Percentiles rank a stretch among this genome's conserved stretches.
phyloP scores from a whole-genome alignment of 768 basidiomycete genomes.

The Sporobolomyces phaffii region DNA sequence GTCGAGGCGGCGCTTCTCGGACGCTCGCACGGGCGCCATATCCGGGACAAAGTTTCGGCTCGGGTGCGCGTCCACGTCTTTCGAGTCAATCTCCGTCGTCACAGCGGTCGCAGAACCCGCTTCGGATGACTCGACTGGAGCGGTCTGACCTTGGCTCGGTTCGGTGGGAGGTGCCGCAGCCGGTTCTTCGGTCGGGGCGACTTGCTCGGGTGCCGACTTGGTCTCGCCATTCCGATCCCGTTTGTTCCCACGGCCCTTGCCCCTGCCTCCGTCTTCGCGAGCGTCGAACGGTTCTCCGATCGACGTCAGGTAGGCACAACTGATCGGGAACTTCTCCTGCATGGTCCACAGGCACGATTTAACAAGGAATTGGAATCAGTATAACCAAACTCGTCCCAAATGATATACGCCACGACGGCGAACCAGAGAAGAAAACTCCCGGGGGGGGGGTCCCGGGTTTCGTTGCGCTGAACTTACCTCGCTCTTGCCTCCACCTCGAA shows the following conservation, averaged over 20 bases:
- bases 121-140: too few species aligned
- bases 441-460: too few species aligned
- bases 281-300: constrained; percentile 36
- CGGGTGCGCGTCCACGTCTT: constrained; percentile 28
- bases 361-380: neutral
- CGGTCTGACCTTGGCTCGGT: too few species aligned
- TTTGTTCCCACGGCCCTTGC: constrained; percentile 14
- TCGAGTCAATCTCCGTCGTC: neutral
- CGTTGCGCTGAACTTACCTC: too few species aligned
- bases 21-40: constrained; percentile 57
- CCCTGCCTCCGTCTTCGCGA: constrained; percentile 24
- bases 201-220: too few species aligned
- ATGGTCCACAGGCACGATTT: neutral
- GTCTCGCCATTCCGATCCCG: constrained; percentile 9
- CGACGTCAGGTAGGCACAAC: constrained; percentile 16
- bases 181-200: too few species aligned
- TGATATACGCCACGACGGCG: too few species aligned
- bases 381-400: too few species aligned
- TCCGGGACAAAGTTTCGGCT: constrained; percentile 54
- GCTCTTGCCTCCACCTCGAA: constrained; percentile 25
- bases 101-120: too few species aligned
- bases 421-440: neutral
- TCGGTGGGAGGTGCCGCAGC: neutral
- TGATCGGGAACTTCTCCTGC: constrained; percentile 34
- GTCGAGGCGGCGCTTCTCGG: constrained; percentile 78